These are phyloP conservation scores for Vishniacozyma victoriae DNA, from an alignment of 768 basidiomycete genomes.

Conservation along the genomic window DNA sequence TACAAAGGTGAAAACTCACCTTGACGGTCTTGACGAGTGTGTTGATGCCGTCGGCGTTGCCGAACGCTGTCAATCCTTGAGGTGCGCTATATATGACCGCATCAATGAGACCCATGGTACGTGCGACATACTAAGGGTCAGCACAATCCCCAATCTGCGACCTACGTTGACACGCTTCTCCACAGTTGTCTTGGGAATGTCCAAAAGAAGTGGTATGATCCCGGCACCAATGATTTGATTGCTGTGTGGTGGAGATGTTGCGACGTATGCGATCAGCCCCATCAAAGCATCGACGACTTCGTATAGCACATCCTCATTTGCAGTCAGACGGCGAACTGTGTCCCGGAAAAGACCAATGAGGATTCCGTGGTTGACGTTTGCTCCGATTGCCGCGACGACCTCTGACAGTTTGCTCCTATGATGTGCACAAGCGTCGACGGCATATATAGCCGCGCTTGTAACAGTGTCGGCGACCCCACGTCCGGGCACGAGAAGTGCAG, in stretches of 20 bases:
- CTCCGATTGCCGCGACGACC: constrained; percentile 82
- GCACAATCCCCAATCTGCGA: background rate
- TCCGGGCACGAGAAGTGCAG: constrained; percentile 80
- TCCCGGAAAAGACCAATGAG: constrained; percentile 81
- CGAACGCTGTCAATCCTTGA: constrained; percentile 74
- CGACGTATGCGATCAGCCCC: constrained; percentile 78
- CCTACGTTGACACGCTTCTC: constrained; percentile 59
- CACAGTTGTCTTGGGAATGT: constrained; percentile 73
- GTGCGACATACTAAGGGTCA: constrained; percentile 58
- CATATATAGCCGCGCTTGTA: constrained; percentile 76
- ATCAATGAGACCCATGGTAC: constrained; percentile 86
- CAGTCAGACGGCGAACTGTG: constrained; percentile 58
- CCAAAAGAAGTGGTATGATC: constrained; percentile 77
- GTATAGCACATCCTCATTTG: constrained; percentile 32
- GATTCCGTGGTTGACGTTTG: constrained; percentile 91
- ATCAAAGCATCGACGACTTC: constrained; percentile 65
- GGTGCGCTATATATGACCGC: constrained; percentile 83
- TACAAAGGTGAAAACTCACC: constrained; percentile 52
- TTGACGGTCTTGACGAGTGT: constrained; percentile 79
- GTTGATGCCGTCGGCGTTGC: constrained; percentile 74
- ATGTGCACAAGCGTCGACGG: constrained; percentile 82
- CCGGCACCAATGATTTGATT: constrained; percentile 95
- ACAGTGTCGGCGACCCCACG: constrained; percentile 63
- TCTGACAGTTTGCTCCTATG: constrained; percentile 79
- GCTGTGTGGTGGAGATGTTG: constrained; percentile 75